These are phyloP conservation scores for Trypanosoma boissoni DNA, from an alignment of 208 protist genomes.

Conservation along the genomic window DNA sequence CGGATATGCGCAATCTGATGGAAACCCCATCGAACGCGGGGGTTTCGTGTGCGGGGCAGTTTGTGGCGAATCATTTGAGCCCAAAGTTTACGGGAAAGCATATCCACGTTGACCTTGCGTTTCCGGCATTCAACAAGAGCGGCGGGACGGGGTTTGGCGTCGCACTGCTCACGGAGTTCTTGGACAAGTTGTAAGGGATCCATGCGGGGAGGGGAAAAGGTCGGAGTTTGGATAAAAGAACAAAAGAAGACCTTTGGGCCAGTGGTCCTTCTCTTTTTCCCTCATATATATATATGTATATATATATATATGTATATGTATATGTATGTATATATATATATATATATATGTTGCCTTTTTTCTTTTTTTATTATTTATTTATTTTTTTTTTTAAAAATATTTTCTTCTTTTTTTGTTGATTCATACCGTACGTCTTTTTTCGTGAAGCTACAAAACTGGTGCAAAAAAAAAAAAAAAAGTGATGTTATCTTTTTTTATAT, in stretches of 20 bases:
- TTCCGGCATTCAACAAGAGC: slow-evolving; percentile 48
- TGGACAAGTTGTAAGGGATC: slow-evolving; percentile 18
- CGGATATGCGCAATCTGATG: slow-evolving; percentile 79
- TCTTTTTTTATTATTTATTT: neutral
- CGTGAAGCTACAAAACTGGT: slow-evolving; percentile 4
- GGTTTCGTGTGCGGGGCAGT: slow-evolving; percentile 75
- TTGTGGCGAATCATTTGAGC: slow-evolving; percentile 63
- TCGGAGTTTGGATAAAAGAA: neutral
- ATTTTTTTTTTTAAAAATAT: neutral
- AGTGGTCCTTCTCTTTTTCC: too few relatives aligned
- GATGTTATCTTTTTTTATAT: neutral
- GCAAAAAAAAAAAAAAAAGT: neutral
- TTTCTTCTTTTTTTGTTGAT: slow-evolving; percentile 26
- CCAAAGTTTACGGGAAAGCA: slow-evolving; percentile 63
- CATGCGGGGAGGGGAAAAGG: neutral
- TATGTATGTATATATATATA: neutral
- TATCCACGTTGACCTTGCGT: slow-evolving; percentile 87
- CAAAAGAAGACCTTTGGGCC: neutral
- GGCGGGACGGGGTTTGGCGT: slow-evolving; percentile 81
- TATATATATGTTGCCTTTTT: neutral
- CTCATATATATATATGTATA: slow-evolving; percentile 3
- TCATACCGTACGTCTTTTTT: slow-evolving; percentile 16
- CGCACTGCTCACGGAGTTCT: slow-evolving; percentile 57
- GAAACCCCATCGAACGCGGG: slow-evolving; percentile 47
- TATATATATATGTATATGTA: slow-evolving; percentile 1